A percentile compares a stretch with the other conserved stretches of the same genome.
Conservation (phyloP, 345 rosid species). For the Rubroshorea leprosula region DNA sequence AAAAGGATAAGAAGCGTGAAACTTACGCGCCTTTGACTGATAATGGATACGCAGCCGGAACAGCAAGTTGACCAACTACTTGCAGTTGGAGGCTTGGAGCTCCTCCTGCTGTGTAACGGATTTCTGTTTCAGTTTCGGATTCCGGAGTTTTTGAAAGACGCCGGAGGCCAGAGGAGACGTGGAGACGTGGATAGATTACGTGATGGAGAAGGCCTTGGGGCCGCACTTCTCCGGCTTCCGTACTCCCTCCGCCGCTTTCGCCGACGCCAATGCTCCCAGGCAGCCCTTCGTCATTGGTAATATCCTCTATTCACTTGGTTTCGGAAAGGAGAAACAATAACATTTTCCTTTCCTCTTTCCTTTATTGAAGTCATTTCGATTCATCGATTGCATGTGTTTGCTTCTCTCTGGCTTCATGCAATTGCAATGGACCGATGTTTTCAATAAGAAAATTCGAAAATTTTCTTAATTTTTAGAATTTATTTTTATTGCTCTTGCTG, state of each 20-base stretch:
- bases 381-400: too few species aligned
- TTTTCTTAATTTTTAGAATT: not conserved
- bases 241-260: slow-evolving; percentile 29
- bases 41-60: not conserved
- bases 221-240: slow-evolving; percentile 99
- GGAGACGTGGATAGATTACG: slow-evolving; percentile 65
- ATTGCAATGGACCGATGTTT: not conserved
- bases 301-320: slow-evolving; percentile 1
- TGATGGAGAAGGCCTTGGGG: slow-evolving; percentile 96
- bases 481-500: not conserved
- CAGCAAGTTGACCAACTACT: not conserved
- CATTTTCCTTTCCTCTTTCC: not conserved
- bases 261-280: slow-evolving; percentile 34
- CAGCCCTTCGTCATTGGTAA: slow-evolving; percentile 94
- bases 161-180: slow-evolving; percentile 60
- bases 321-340: not conserved
- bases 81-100: not conserved
- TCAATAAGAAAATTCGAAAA: not conserved
- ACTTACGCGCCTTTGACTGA: not conserved
- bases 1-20: not conserved
- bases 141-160: slow-evolving; percentile 19
- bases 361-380: not conserved
- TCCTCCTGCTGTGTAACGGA: not conserved
- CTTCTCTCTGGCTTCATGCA: not conserved
- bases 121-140: not conserved